These are phyloP conservation scores for Setaria viridis DNA, from an alignment of 202 grass and related monocot species.

Conservation along the genomic window DNA sequence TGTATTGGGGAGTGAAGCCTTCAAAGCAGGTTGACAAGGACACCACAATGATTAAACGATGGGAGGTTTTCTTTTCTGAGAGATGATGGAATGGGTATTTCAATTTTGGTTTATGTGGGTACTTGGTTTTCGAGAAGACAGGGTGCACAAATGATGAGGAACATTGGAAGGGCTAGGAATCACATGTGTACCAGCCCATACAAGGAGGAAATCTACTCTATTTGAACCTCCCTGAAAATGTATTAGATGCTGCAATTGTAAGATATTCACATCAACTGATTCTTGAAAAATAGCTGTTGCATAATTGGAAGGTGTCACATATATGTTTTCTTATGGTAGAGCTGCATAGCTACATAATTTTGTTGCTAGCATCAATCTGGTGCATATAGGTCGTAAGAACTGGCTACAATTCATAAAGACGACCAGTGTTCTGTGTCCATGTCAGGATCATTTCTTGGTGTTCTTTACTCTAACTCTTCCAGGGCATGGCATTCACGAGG, in stretches of 20 bases:
- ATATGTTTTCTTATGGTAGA: neutral
- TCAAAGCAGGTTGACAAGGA: neutral
- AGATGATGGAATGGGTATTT: slow-evolving; percentile 8
- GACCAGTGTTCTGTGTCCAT: neutral
- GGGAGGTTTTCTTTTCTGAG: neutral
- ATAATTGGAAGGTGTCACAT: neutral
- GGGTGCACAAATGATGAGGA: neutral
- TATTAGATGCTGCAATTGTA: slow-evolving; percentile 7
- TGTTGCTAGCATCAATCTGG: slow-evolving; percentile 16
- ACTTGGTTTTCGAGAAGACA: neutral
- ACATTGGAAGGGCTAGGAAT: neutral
- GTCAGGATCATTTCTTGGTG: slow-evolving; percentile 16
- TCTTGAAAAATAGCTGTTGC: slow-evolving; percentile 1
- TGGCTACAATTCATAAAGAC: neutral
- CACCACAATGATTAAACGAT: neutral
- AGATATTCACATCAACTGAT: slow-evolving; percentile 22
- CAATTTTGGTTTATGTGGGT: neutral
- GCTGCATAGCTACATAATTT: neutral
- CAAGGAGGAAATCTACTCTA: slow-evolving; percentile 2
- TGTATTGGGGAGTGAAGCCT: neutral
- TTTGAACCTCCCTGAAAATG: neutral
- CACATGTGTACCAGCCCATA: neutral
- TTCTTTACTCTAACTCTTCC: neutral
- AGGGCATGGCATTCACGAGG: neutral
- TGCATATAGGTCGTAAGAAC: neutral